Conservation (phyloP, 768 basidiomycete genomes). For the Hebeloma cylindrosporum region DNA sequence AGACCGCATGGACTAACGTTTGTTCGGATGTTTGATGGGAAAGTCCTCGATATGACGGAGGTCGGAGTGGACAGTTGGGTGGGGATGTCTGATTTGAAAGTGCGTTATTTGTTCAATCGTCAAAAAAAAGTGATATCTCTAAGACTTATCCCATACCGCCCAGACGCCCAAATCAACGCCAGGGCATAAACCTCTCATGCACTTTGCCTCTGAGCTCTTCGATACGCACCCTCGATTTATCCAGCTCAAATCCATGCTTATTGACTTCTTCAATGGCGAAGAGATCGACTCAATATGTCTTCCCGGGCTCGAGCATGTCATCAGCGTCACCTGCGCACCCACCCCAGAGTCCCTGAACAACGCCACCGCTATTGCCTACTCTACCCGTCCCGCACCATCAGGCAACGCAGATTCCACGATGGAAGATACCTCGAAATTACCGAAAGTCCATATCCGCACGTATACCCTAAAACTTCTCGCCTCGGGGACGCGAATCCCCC, state of each 20-base stretch:
- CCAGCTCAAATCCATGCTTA: conserved; percentile 88
- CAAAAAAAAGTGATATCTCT: not conserved
- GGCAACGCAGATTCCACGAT: conserved; percentile 29
- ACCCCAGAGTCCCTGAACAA: conserved; percentile 55
- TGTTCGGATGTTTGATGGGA: conserved; percentile 81
- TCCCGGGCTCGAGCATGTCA: conserved; percentile 82
- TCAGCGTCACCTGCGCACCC: conserved; percentile 76
- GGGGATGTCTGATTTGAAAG: conserved; percentile 84
- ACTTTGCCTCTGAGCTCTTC: conserved; percentile 94
- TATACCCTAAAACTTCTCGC: conserved; percentile 75
- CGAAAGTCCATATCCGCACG: conserved; percentile 84
- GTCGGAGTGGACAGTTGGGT: conserved; percentile 82
- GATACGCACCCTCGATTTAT: conserved; percentile 91
- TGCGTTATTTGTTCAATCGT: conserved; percentile 36
- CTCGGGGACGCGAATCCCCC: conserved; percentile 79
- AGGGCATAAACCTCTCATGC: conserved; percentile 89
- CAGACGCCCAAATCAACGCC: conserved; percentile 87
- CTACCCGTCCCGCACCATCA: conserved; percentile 23
- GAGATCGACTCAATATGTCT: conserved; percentile 82
- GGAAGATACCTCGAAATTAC: conserved; percentile 53
- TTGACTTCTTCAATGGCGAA: conserved; percentile 90
- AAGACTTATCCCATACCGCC: not conserved
- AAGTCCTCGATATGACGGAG: conserved; percentile 94
- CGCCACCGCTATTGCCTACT: conserved; percentile 29
- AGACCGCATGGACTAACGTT: conserved; percentile 85